phyloP scores from a whole-genome alignment of 2,329 filamentous ascomycete genomes.

The Trichoderma sp. region DNA sequence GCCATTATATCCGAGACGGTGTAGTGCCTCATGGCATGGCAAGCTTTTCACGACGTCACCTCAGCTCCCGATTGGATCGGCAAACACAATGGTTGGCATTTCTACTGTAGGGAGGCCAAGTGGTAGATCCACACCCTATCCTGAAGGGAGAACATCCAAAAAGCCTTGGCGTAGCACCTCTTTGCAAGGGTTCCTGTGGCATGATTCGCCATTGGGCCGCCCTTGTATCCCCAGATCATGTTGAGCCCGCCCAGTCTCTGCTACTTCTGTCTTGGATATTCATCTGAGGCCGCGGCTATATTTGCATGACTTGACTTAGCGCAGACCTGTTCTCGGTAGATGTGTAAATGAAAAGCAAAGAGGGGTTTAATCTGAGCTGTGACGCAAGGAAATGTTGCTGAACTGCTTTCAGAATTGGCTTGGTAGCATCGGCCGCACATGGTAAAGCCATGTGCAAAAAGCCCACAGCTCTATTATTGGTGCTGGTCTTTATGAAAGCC shows the following conservation, averaged over 20 bases:
- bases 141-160: background rate
- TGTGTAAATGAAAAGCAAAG: background rate
- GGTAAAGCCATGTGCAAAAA: background rate
- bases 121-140: background rate
- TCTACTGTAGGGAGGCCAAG: background rate
- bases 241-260: background rate
- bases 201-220: background rate
- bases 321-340: background rate
- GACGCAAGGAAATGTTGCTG: conserved; percentile 10
- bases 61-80: conserved; percentile 9
- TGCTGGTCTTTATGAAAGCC: background rate
- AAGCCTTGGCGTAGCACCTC: background rate
- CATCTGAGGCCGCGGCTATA: background rate
- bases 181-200: background rate
- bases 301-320: background rate
- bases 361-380: background rate
- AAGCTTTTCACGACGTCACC: background rate
- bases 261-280: conserved; percentile 1
- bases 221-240: background rate
- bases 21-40: background rate
- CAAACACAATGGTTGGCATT: background rate
- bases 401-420: background rate
- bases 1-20: background rate
- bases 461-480: background rate
- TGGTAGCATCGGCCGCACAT: background rate